These are phyloP conservation scores for Raphidocelis subcapitata DNA, from an alignment of 139 green algal genomes.

Conservation along the genomic window DNA sequence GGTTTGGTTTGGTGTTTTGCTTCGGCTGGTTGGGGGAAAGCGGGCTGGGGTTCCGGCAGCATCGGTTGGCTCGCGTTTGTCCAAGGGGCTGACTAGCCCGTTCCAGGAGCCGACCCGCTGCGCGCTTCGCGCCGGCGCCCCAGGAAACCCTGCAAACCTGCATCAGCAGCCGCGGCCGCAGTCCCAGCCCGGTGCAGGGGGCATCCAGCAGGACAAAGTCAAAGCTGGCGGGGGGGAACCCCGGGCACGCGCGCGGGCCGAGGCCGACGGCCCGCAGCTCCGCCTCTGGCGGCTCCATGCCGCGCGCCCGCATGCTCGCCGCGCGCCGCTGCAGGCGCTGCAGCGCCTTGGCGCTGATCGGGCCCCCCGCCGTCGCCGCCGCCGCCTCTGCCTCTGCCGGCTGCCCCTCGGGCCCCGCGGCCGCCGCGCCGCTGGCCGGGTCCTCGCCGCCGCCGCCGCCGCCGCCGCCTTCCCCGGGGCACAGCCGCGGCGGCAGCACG, in stretches of 20 bases:
- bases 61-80: too few species aligned
- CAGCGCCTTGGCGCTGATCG: slow-evolving; percentile 22
- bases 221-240: slow-evolving; percentile 67
- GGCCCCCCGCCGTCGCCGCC: background rate
- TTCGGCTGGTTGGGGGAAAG: background rate
- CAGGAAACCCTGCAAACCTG: too few species aligned
- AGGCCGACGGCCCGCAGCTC: slow-evolving; percentile 1
- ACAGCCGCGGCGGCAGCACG: background rate
- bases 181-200: slow-evolving; percentile 86
- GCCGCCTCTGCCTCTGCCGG: background rate
- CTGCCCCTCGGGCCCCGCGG: background rate
- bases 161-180: slow-evolving; percentile 73
- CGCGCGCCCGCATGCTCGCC: slow-evolving; percentile 25
- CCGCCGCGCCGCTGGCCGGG: background rate
- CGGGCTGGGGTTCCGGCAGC: too few species aligned
- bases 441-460: too few species aligned
- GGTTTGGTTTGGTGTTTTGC: background rate
- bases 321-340: slow-evolving; percentile 29
- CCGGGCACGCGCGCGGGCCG: slow-evolving; percentile 8
- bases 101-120: too few species aligned
- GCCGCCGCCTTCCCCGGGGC: too few species aligned
- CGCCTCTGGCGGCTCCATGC: background rate
- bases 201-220: slow-evolving; percentile 88
- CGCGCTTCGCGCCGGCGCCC: too few species aligned
- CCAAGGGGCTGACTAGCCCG: too few species aligned